Percentiles rank a stretch among this genome's conserved stretches.
phyloP scores from a whole-genome alignment of 345 rosid species.

The Luvunga scandens region DNA sequence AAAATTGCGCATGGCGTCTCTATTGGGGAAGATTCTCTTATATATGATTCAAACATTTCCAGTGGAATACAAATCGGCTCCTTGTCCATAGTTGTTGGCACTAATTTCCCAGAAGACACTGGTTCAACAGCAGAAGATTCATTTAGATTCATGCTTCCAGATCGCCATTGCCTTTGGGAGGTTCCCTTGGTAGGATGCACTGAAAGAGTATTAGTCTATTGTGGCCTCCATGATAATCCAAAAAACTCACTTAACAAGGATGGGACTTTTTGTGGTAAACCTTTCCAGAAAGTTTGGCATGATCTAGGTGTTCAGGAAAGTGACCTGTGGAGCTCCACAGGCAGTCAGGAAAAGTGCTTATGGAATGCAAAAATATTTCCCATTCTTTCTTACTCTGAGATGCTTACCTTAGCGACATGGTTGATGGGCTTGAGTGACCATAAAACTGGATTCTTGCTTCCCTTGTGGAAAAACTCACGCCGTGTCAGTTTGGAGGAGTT shows the following conservation, averaged over 20 bases:
- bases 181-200: slow-evolving; percentile 73
- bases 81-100: slow-evolving; percentile 79
- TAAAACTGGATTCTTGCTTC: slow-evolving; percentile 37
- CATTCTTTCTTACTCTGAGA: slow-evolving; percentile 63
- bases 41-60: slow-evolving; percentile 73
- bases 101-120: slow-evolving; percentile 52
- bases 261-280: slow-evolving; percentile 95
- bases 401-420: slow-evolving; percentile 82
- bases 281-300: slow-evolving; percentile 67
- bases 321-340: slow-evolving; percentile 67
- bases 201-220: slow-evolving; percentile 71
- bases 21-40: slow-evolving; percentile 89
- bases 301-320: slow-evolving; percentile 70
- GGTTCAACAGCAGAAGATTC: slow-evolving; percentile 33
- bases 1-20: slow-evolving; percentile 83
- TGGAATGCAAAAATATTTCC: slow-evolving; percentile 96
- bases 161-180: slow-evolving; percentile 98
- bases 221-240: slow-evolving; percentile 97
- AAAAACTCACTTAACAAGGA: slow-evolving; percentile 53
- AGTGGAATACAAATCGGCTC: slow-evolving; percentile 86
- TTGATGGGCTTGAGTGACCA: slow-evolving; percentile 76
- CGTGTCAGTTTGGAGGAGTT: slow-evolving; percentile 96
- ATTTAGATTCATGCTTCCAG: slow-evolving; percentile 80
- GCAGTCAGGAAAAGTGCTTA: slow-evolving; percentile 65
- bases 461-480: slow-evolving; percentile 67